phyloP scores from a whole-genome alignment of 2,329 filamentous ascomycete genomes.

The Claviceps sp. region DNA sequence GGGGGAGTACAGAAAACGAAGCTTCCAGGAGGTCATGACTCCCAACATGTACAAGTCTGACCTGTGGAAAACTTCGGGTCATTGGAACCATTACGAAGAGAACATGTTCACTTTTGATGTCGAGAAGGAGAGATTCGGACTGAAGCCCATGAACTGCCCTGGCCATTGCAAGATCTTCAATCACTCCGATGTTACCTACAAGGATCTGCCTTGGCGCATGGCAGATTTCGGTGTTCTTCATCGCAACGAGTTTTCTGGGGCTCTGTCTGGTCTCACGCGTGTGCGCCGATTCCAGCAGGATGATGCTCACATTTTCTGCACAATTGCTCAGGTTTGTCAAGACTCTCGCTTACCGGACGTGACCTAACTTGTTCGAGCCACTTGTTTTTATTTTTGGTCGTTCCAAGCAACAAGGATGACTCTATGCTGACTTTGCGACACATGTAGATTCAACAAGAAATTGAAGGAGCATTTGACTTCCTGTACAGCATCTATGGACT shows the following conservation, averaged over 20 bases:
- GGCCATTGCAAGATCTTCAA: conserved; percentile 83
- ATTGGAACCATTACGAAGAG: conserved; percentile 77
- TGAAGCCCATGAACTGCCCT: conserved; percentile 98
- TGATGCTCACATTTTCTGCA: conserved; percentile 90
- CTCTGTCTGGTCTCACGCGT: conserved; percentile 77
- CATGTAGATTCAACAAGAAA: conserved; percentile 29
- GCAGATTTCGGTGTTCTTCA: conserved; percentile 94
- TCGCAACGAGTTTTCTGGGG: conserved; percentile 88
- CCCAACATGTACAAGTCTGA: conserved; percentile 90
- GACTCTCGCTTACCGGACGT: too few relatives aligned
- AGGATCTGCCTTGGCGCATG: conserved; percentile 76
- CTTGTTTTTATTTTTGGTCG: not conserved
- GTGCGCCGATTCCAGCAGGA: conserved; percentile 94
- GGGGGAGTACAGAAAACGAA: conserved; percentile 81
- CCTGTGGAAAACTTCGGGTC: conserved; percentile 88
- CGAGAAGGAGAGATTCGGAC: conserved; percentile 58
- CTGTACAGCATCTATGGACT: conserved; percentile 60
- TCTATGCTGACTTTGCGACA: not conserved
- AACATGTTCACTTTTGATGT: conserved; percentile 71
- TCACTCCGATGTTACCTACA: conserved; percentile 70
- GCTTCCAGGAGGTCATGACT: conserved; percentile 88
- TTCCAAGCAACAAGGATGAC: not conserved
- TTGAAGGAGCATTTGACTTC: conserved; percentile 79
- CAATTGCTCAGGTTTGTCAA: conserved; percentile 20
- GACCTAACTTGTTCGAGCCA: too few relatives aligned